Percentiles rank a stretch among this genome's conserved stretches.
These are phyloP conservation scores for Pyrenochaeta sp. DNA, from an alignment of 2,329 filamentous ascomycete genomes.

Conservation along the genomic window DNA sequence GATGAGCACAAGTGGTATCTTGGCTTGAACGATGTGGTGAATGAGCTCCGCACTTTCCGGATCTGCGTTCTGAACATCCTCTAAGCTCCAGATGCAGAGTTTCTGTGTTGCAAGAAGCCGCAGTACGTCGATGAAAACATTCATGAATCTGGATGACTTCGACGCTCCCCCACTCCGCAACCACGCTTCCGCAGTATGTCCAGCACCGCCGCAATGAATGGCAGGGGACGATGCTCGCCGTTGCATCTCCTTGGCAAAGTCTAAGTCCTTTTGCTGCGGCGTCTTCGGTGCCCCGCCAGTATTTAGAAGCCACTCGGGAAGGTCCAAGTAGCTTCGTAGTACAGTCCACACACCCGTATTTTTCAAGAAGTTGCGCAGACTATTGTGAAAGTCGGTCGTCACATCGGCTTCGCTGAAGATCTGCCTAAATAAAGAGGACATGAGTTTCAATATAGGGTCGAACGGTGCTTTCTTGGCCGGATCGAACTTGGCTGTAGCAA, in stretches of 20 bases:
- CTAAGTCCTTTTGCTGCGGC: conserved; percentile 34
- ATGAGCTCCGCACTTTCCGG: conserved; percentile 86
- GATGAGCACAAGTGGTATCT: conserved; percentile 75
- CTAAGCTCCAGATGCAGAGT: conserved; percentile 86
- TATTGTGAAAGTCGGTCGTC: conserved; percentile 67
- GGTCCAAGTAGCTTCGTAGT: conserved; percentile 65
- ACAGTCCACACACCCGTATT: conserved; percentile 64
- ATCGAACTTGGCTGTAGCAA: conserved; percentile 68
- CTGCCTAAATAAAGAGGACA: conserved; percentile 69
- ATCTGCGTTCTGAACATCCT: conserved; percentile 91
- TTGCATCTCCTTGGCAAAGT: conserved; percentile 19
- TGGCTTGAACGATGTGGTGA: conserved; percentile 77
- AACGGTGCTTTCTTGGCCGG: conserved; percentile 67
- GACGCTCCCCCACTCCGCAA: conserved; percentile 55
- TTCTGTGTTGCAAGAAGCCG: conserved; percentile 83
- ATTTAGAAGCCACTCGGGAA: conserved; percentile 70
- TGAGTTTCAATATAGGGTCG: conserved; percentile 67
- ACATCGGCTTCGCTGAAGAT: conserved; percentile 72
- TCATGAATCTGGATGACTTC: conserved; percentile 77
- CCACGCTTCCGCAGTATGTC: conserved; percentile 56
- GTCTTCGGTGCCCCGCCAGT: conserved; percentile 33
- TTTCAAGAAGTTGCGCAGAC: conserved; percentile 62
- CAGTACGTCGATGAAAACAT: conserved; percentile 86
- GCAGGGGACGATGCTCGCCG: conserved; percentile 45
- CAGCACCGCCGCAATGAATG: conserved; percentile 47